Base-by-base conservation (phyloP, 2,329 filamentous ascomycete genomes). In the Pseudocercospora musae region DNA sequence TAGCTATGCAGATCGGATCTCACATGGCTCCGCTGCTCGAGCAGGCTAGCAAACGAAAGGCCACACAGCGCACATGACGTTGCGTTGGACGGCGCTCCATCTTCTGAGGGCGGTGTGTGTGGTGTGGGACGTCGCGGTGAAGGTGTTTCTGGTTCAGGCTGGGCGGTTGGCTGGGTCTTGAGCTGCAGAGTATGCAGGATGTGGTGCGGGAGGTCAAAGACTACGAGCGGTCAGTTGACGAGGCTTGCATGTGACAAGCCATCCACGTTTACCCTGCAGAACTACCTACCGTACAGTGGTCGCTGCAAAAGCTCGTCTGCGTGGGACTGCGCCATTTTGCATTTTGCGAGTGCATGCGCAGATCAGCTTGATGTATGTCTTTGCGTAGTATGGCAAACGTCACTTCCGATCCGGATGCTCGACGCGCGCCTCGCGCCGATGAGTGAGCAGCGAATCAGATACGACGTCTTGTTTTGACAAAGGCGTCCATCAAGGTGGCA, bases 1-100 rank as follows among this genome's bases (percentile, higher is more conserved):
- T 97, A 99, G 67, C 89, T 85, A 76, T 99, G 95, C 54, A 96
- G 82, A 72, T 99, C 95, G 9, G 94, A 96, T 71, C 91, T 90
- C 62, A 91, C 87, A 77, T 99, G 95, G 62, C 86, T 84, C 64
- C 91, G 86, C 74, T 98, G 94, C 65, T 98, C 94, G 64, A 87
- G 82, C 7, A 96, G 83, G 9, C 83, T 88, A 31, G 82, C 73
- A 71, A 96, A 96, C 4, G 84, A 80, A 40, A 92, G 82, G 42
- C 83, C 81, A 77, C 95, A 99, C 4, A 98, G 82, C 0, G 88
- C 87, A 75, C 95, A 99, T 13, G 91, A 85, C 62, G 90, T 92
- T 5, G 90, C 84, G 40, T 84, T 82, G 63, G 82, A 70, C 68
- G 78, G 77, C 72, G 79, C 76, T 66, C 74, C 72, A 69, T 78